Conservation (phyloP, 176 grass and related monocot species). For the Hsuehochloa calcarea region DNA sequence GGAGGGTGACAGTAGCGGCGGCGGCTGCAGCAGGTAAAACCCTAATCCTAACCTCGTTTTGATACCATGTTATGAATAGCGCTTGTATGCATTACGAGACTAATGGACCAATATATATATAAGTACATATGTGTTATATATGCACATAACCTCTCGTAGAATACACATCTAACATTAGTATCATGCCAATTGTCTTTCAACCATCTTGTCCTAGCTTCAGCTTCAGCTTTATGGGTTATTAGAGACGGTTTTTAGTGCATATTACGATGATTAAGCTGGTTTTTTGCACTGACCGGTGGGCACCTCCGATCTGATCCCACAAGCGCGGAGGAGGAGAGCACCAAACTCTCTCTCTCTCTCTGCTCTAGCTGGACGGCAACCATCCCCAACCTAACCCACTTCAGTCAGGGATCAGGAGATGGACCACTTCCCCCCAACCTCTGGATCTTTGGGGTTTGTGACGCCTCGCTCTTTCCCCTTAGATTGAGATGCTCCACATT, state of each 20-base stretch:
- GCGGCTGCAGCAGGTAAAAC: too few species aligned
- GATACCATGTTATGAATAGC: too few species aligned
- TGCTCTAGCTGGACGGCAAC: conserved; percentile 41
- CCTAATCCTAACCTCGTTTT: too few species aligned
- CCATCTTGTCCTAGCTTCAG: neutral
- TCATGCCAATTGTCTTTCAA: neutral
- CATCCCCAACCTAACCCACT: conserved; percentile 46
- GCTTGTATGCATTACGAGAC: too few species aligned
- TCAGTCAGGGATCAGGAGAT: neutral
- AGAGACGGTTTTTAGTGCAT: neutral
- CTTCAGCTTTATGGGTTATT: neutral
- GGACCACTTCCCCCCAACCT: conserved; percentile 18
- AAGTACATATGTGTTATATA: too few species aligned
- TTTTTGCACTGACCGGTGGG: neutral
- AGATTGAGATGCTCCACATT: conserved; percentile 8
- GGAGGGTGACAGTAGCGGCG: too few species aligned
- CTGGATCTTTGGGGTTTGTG: conserved; percentile 16
- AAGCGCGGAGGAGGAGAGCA: conserved; percentile 12
- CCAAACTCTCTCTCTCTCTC: conserved; percentile 31
- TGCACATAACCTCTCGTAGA: too few species aligned
- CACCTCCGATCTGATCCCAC: conserved; percentile 21
- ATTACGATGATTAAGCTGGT: neutral
- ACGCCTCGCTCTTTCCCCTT: conserved; percentile 14
- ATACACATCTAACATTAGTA: too few species aligned
- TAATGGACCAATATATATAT: too few species aligned